phyloP scores from a whole-genome alignment of 495 filamentous ascomycete genomes.

The Geopyxis carbonaria region DNA sequence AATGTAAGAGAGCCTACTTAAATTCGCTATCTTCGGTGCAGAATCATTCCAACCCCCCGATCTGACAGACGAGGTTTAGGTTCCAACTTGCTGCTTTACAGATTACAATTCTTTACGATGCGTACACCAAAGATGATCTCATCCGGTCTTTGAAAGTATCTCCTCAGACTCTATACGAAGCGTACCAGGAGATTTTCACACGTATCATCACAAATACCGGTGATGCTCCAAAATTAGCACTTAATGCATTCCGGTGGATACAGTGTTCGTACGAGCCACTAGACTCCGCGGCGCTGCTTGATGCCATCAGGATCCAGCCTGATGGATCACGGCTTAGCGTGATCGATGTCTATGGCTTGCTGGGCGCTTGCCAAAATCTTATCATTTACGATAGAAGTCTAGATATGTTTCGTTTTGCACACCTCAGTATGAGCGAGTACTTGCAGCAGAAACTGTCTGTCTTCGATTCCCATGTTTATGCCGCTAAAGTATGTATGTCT shows the following conservation, averaged over 20 bases:
- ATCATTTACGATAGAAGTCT: constrained; percentile 2
- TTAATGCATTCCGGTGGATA: constrained; percentile 6
- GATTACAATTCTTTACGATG: too few species aligned
- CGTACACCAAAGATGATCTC: too few species aligned
- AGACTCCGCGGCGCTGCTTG: background rate
- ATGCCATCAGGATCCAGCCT: constrained; percentile 2
- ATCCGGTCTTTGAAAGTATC: too few species aligned
- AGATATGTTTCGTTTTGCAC: constrained; percentile 3
- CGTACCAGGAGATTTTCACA: constrained; percentile 3
- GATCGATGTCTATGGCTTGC: background rate
- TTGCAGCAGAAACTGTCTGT: background rate
- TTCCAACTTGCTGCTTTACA: too few species aligned
- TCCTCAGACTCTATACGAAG: constrained; percentile 1
- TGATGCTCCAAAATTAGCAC: constrained; percentile 1
- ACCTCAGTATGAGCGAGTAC: constrained; percentile 2
- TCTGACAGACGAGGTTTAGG: too few species aligned
- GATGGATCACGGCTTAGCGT: background rate
- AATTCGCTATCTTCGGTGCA: too few species aligned
- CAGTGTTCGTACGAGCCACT: constrained; percentile 5
- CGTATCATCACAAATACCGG: background rate
- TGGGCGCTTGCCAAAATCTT: constrained; percentile 3
- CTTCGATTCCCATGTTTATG: background rate
- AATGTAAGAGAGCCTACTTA: constrained; percentile 1
- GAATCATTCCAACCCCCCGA: too few species aligned
- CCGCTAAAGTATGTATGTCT: background rate